A percentile compares a stretch with the other conserved stretches of the same genome.
phyloP scores from a whole-genome alignment of 768 basidiomycete species.

The Trametes villosa region DNA sequence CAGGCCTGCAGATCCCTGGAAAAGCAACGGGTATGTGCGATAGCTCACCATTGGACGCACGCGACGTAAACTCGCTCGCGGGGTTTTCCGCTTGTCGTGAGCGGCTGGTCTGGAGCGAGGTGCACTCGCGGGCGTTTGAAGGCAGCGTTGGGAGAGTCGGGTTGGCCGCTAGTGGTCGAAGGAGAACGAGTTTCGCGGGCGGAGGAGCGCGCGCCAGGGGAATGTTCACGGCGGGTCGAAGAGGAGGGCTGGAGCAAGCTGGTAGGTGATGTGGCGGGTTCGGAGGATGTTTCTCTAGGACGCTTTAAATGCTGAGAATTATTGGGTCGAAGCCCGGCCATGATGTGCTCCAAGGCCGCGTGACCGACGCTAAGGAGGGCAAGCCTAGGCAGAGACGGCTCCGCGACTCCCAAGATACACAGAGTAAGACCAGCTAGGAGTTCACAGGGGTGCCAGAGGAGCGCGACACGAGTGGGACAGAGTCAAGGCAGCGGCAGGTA shows the following conservation, averaged over 20 bases:
- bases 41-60: conserved; percentile 69
- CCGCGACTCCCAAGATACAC: not conserved
- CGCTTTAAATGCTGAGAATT: not conserved
- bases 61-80: conserved; percentile 78
- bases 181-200: too few species aligned
- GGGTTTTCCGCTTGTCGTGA: conserved; percentile 77
- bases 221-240: too few species aligned
- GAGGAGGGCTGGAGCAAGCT: too few species aligned
- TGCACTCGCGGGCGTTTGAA: not conserved
- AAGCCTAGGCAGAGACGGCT: not conserved
- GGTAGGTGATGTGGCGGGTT: too few species aligned
- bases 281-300: not conserved
- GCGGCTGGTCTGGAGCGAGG: conserved; percentile 75
- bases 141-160: not conserved
- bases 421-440: not conserved
- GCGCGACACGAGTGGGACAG: not conserved
- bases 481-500: not conserved
- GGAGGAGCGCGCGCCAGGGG: too few species aligned
- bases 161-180: too few species aligned
- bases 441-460: not conserved
- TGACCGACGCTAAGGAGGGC: not conserved
- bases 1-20: not conserved
- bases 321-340: not conserved
- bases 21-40: too few species aligned
- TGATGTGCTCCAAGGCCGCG: not conserved